Evolutionary conservation across 768 basidiomycete species (phyloP), one percentile per base, ranked within the genome.

Genomic region (Amanita pseudoporphyria): DNA sequence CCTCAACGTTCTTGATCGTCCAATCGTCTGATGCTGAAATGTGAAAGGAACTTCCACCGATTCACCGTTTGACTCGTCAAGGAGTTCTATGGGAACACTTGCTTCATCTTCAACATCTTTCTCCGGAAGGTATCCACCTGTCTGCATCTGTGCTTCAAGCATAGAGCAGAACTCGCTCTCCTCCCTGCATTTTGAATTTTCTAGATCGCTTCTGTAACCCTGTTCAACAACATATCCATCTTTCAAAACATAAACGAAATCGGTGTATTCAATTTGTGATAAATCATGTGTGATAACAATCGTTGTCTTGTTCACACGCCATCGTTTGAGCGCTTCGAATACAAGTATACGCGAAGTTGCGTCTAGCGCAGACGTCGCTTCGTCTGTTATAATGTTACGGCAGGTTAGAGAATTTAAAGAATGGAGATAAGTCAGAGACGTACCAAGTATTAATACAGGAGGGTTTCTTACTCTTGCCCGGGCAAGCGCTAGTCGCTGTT

Each of bases 231-330:
- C 79, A 0, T 62, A 57, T 0, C 94, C 95, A 16, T 80, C 73
- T 56, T 82, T 79, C 71, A 98, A 81, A 2, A 97, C 87, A 61
- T 98, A 96, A 10, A 96, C 89, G 55, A 96, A 97, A 64, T 97
- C 94, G 12, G 70, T 64, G 0, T 67, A 46, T 18, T 67, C 65
- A 54, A 99, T 86, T 56, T 93, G 88, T 1, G 84, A 82, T 14
- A 98, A 79, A 57, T 98, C 96, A 64, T 98, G 95, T 0, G 95
- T 97, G 62, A 97, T 96, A 54, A 94, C 84, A 60, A 94, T 82
- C 5, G 90, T 96, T 4, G 90, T 97, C 57, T 79, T 81, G 68
- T 86, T 84, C 13, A 62, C 60, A 5, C 89, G 73, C 85, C 86
- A 90, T 3, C 65, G 65, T 58, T 72, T 72, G 46, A 82, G 68